Conservation (phyloP, 2,329 filamentous ascomycete species). For the Neofusicoccum sp. region DNA sequence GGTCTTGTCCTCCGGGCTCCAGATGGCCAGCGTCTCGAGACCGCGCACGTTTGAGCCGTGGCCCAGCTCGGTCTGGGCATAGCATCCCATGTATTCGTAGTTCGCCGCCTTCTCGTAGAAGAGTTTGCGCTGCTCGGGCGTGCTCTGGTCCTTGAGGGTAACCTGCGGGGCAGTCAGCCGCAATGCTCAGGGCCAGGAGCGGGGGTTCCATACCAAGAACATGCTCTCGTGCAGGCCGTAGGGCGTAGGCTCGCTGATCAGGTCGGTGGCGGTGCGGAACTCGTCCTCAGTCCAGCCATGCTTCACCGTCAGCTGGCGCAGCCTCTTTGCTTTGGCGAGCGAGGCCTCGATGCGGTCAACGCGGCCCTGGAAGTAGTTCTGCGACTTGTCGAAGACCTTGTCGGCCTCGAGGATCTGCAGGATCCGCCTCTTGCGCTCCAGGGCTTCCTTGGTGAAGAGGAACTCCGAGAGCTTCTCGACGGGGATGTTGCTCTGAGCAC, state of each 20-base stretch:
- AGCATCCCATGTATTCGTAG: constrained; percentile 76
- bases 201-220: constrained; percentile 57
- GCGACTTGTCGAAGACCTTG: constrained; percentile 74
- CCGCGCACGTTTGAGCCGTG: constrained; percentile 78
- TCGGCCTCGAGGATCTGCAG: constrained; percentile 67
- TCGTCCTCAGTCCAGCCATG: constrained; percentile 71
- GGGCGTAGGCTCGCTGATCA: constrained; percentile 73
- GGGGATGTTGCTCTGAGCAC: constrained; percentile 66
- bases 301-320: constrained; percentile 67
- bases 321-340: constrained; percentile 69
- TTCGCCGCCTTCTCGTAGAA: constrained; percentile 70
- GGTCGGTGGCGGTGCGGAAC: constrained; percentile 64
- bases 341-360: constrained; percentile 70
- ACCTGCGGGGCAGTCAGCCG: constrained; percentile 45
- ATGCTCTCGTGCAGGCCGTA: constrained; percentile 73
- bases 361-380: constrained; percentile 74
- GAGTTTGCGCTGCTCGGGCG: constrained; percentile 70
- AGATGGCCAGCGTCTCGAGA: constrained; percentile 70
- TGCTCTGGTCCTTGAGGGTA: constrained; percentile 71
- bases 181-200: constrained; percentile 12
- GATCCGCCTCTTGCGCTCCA: constrained; percentile 63
- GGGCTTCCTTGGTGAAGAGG: constrained; percentile 67
- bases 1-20: constrained; percentile 72
- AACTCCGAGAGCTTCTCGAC: constrained; percentile 69
- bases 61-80: constrained; percentile 79